phyloP scores from a whole-genome alignment of 2,329 filamentous ascomycete genomes.

The Bipolaris bicolor region DNA sequence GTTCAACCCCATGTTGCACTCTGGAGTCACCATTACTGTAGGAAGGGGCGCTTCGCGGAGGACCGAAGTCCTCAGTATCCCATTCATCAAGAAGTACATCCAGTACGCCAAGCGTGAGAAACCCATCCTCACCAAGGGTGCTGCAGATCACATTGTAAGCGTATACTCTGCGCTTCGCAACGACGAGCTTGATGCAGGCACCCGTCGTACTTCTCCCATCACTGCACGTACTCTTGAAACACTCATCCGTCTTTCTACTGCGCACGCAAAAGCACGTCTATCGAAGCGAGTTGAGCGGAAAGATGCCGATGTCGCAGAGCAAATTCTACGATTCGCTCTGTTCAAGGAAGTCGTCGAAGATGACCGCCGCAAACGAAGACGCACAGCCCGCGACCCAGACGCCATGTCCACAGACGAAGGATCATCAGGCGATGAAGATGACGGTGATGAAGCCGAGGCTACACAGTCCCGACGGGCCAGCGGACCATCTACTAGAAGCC shows the following conservation, averaged over 20 bases:
- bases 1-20: constrained; percentile 93
- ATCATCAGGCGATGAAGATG: constrained; percentile 65
- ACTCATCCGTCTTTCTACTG: constrained; percentile 94
- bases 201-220: constrained; percentile 90
- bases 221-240: constrained; percentile 97
- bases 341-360: constrained; percentile 91
- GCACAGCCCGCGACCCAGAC: constrained; percentile 68
- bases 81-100: constrained; percentile 99
- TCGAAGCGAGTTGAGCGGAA: constrained; percentile 88
- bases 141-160: constrained; percentile 87
- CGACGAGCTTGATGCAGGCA: constrained; percentile 93
- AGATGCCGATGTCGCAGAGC: constrained; percentile 86
- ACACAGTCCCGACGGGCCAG: constrained; percentile 48
- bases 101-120: constrained; percentile 95
- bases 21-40: constrained; percentile 79
- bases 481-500: constrained; percentile 44
- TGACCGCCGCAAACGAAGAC: constrained; percentile 82
- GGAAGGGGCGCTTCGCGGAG: constrained; percentile 77
- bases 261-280: constrained; percentile 90
- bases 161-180: constrained; percentile 93
- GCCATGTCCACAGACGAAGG: constrained; percentile 63
- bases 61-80: constrained; percentile 89
- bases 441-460: constrained; percentile 55
- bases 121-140: constrained; percentile 87
- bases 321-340: constrained; percentile 88